Evolutionary conservation across 2,329 filamentous ascomycete species (phyloP).

Genomic region (Phoma herbarum): DNA sequence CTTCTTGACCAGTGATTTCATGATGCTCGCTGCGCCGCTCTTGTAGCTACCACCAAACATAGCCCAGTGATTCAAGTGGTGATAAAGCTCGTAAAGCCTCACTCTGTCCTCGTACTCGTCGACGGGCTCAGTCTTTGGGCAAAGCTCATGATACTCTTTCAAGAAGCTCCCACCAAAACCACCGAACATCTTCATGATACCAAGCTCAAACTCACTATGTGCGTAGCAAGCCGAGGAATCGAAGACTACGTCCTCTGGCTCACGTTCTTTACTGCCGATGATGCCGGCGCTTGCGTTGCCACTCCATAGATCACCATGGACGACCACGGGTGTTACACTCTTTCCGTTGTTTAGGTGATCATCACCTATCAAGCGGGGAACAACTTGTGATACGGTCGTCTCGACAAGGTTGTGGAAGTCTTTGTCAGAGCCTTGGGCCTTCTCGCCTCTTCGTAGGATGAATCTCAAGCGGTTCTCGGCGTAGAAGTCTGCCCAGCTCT

Average conservation of each 20-base stretch:
- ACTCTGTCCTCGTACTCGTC: conserved; percentile 88
- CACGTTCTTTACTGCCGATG: conserved; percentile 63
- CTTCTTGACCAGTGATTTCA: conserved; percentile 76
- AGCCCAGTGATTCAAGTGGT: conserved; percentile 88
- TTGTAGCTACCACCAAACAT: conserved; percentile 85
- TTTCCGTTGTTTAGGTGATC: conserved; percentile 67
- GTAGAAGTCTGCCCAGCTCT: conserved; percentile 87
- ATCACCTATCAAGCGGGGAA: conserved; percentile 78
- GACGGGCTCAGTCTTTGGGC: conserved; percentile 80
- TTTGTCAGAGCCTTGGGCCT: conserved; percentile 70
- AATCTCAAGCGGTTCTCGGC: conserved; percentile 75
- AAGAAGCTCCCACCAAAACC: conserved; percentile 79
- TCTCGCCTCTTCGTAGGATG: conserved; percentile 67
- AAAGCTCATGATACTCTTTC: conserved; percentile 76
- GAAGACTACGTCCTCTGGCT: conserved; percentile 82
- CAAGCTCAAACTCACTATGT: conserved; percentile 88
- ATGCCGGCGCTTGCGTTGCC: conserved; percentile 78
- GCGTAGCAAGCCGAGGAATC: conserved; percentile 85
- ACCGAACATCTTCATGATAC: conserved; percentile 97
- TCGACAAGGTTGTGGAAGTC: conserved; percentile 72
- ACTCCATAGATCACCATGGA: conserved; percentile 94
- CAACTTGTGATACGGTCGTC: conserved; percentile 68
- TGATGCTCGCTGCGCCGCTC: conserved; percentile 78
- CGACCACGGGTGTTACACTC: conserved; percentile 75
- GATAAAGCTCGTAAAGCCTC: conserved; percentile 85